Evolutionary conservation across 2,329 filamentous ascomycete genomes (phyloP).

Genomic region (Pseudogymnoascus pannorum): DNA sequence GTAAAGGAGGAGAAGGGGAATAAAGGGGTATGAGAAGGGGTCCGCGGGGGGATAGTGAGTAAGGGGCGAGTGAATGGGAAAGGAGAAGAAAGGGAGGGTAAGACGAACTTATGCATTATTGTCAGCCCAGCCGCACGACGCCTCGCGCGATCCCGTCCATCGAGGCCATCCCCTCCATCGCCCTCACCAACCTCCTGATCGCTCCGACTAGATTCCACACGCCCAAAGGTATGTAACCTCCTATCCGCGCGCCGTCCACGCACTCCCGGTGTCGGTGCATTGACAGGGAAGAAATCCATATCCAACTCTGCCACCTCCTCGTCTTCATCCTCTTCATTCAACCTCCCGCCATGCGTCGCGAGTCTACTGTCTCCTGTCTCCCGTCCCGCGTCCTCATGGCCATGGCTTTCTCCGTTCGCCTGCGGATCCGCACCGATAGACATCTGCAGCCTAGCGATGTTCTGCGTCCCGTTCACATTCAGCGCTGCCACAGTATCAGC

Average conservation of each 20-base stretch:
- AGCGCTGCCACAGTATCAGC: slow-evolving; percentile 58
- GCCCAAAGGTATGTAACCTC: slow-evolving; percentile 32
- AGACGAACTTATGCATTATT: slow-evolving; percentile 24
- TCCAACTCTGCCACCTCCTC: slow-evolving; percentile 26
- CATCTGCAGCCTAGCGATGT: slow-evolving; percentile 68
- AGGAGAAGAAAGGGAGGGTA: background rate
- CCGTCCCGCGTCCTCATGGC: too few relatives aligned
- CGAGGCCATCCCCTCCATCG: slow-evolving; percentile 20
- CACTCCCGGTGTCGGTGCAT: slow-evolving; percentile 19
- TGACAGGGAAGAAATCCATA: slow-evolving; percentile 30
- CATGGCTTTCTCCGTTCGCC: slow-evolving; percentile 16
- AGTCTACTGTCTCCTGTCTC: slow-evolving; percentile 18
- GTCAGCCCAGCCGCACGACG: slow-evolving; percentile 27
- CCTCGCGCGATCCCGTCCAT: slow-evolving; percentile 27
- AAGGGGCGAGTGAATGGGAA: background rate
- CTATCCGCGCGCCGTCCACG: slow-evolving; percentile 22
- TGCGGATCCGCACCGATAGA: slow-evolving; percentile 30
- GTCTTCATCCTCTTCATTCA: slow-evolving; percentile 20
- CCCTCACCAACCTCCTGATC: slow-evolving; percentile 1
- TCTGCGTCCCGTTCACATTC: slow-evolving; percentile 71
- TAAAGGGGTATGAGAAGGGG: too few relatives aligned
- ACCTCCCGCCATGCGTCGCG: slow-evolving; percentile 33
- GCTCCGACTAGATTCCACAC: slow-evolving; percentile 28
- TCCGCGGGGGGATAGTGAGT: background rate
- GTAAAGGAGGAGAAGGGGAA: too few relatives aligned